phyloP scores from a whole-genome alignment of 2,329 filamentous ascomycete species.

The Mycosphaerella arachidis region DNA sequence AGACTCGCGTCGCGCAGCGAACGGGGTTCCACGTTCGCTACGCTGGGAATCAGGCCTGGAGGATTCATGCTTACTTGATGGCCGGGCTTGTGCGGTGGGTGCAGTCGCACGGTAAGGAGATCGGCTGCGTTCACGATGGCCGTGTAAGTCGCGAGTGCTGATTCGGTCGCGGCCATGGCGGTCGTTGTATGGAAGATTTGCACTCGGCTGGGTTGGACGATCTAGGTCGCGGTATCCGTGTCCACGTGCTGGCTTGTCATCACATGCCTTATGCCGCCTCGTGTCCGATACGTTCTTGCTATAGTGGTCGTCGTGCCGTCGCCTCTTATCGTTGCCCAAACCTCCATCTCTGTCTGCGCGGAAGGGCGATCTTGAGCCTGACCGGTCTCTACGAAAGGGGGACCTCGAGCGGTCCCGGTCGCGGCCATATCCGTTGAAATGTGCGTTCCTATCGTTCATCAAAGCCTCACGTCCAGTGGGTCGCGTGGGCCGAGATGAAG shows the following conservation, averaged over 20 bases:
- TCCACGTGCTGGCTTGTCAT: slow-evolving; percentile 43
- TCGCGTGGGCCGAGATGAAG: slow-evolving; percentile 34
- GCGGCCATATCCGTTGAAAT: slow-evolving; percentile 33
- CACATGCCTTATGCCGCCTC: slow-evolving; percentile 59
- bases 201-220: slow-evolving; percentile 35
- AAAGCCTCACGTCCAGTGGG: slow-evolving; percentile 12
- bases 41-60: slow-evolving; percentile 14
- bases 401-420: slow-evolving; percentile 47
- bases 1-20: slow-evolving; percentile 18
- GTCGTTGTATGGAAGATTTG: slow-evolving; percentile 8
- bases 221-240: slow-evolving; percentile 36
- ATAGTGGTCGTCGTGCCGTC: slow-evolving; percentile 58
- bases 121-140: slow-evolving; percentile 22
- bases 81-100: slow-evolving; percentile 3
- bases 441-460: slow-evolving; percentile 20
- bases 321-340: slow-evolving; percentile 57
- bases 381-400: slow-evolving; percentile 46
- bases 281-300: slow-evolving; percentile 51
- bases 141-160: slow-evolving; percentile 7
- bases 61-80: slow-evolving; percentile 6
- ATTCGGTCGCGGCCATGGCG: slow-evolving; percentile 3
- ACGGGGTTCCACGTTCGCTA: slow-evolving; percentile 13
- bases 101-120: slow-evolving; percentile 23
- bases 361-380: slow-evolving; percentile 29
- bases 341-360: slow-evolving; percentile 20